Evolutionary conservation across 768 basidiomycete genomes (phyloP).

Genomic region (Tricholoma matsutake): DNA sequence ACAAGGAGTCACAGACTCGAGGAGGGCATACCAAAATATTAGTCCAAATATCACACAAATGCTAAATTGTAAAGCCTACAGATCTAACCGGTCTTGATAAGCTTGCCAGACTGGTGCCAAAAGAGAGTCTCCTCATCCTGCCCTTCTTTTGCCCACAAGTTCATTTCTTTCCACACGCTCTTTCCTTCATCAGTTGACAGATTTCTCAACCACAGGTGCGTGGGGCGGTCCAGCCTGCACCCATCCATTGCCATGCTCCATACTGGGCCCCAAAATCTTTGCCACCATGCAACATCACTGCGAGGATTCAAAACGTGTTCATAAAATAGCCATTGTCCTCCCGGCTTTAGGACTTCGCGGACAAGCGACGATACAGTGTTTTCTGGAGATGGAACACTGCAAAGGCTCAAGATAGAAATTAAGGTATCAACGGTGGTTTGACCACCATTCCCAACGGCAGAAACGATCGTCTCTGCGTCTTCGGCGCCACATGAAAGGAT

Average conservation of each 20-base stretch:
- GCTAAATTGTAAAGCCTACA: background rate
- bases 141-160: constrained; percentile 45
- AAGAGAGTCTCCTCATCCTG: constrained; percentile 59
- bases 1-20: too few relatives aligned
- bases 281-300: constrained; percentile 65
- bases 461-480: constrained; percentile 47
- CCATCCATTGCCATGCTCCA: constrained; percentile 63
- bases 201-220: constrained; percentile 44
- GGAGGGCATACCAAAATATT: background rate
- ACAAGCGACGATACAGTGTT: constrained; percentile 44
- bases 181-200: constrained; percentile 23
- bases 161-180: constrained; percentile 47
- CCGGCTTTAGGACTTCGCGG: constrained; percentile 53
- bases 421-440: constrained; percentile 51
- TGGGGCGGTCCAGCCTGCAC: constrained; percentile 59
- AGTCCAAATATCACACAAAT: background rate
- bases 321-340: constrained; percentile 62
- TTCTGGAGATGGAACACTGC: constrained; percentile 58
- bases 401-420: constrained; percentile 63
- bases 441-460: constrained; percentile 19
- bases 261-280: constrained; percentile 67
- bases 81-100: constrained; percentile 39
- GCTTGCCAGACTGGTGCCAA: constrained; percentile 56
- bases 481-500: constrained; percentile 67
- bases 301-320: constrained; percentile 65